phyloP scores from a whole-genome alignment of 129 eudicot species.

The Flaveria brownii region DNA sequence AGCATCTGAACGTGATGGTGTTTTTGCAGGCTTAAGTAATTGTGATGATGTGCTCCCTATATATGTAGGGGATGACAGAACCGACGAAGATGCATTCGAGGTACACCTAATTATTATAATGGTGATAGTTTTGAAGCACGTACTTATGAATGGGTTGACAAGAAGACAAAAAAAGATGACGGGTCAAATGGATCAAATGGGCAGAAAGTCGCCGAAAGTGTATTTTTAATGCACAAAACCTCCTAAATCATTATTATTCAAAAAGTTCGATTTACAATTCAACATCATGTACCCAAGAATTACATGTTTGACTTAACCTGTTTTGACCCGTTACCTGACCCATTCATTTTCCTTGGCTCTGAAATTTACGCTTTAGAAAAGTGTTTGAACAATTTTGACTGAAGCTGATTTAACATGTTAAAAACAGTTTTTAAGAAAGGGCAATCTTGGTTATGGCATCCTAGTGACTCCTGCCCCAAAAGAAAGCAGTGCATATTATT shows the following conservation, averaged over 20 bases:
- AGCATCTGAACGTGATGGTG: constrained; percentile 7
- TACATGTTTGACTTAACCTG: not conserved
- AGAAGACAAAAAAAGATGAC: too few species aligned
- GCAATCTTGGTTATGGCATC: constrained; percentile 70
- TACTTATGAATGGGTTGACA: not conserved
- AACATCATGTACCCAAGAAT: not conserved
- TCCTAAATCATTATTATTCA: not conserved
- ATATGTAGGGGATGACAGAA: constrained; percentile 88
- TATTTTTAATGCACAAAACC: not conserved
- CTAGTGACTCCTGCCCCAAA: constrained; percentile 79
- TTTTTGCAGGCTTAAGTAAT: constrained; percentile 63
- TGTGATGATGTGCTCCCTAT: constrained; percentile 86
- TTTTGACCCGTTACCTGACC: constrained; percentile 5
- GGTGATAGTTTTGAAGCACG: not conserved
- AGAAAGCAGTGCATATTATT: constrained; percentile 81
- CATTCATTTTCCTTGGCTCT: not conserved
- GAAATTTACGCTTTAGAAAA: not conserved
- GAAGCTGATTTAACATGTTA: not conserved
- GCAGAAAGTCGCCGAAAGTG: not conserved
- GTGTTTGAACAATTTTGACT: not conserved
- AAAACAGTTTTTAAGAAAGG: constrained; percentile 72
- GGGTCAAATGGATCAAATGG: not conserved
- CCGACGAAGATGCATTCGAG: constrained; percentile 98
- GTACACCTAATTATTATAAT: constrained; percentile 35
- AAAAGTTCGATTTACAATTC: not conserved